Conservation (phyloP, 306 rosid genomes). For the Glycine soja region DNA sequence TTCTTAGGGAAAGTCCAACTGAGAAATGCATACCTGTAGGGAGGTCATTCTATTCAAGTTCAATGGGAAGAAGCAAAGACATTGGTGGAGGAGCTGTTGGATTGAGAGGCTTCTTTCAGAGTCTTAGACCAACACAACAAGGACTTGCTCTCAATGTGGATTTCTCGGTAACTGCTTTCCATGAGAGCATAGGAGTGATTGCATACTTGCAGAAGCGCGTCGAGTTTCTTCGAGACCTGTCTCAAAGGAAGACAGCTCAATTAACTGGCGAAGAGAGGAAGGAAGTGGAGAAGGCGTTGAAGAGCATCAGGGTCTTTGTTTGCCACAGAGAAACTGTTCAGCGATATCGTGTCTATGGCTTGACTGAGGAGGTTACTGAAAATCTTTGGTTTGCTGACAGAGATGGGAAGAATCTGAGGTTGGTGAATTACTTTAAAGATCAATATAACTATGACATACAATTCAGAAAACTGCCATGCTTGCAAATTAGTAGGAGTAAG, state of each 20-base stretch:
- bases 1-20: constrained; percentile 81
- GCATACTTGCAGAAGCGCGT: constrained; percentile 90
- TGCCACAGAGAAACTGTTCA: constrained; percentile 97
- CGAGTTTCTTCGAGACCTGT: constrained; percentile 79
- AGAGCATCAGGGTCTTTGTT: constrained; percentile 90
- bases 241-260: constrained; percentile 72
- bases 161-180: constrained; percentile 94
- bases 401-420: constrained; percentile 83
- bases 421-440: constrained; percentile 86
- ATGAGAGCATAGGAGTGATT: constrained; percentile 93
- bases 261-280: constrained; percentile 71
- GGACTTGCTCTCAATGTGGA: constrained; percentile 94
- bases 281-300: constrained; percentile 89
- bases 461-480: constrained; percentile 83
- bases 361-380: constrained; percentile 92
- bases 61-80: constrained; percentile 87
- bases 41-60: constrained; percentile 80
- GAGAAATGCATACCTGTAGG: constrained; percentile 89
- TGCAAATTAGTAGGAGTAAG: constrained; percentile 92
- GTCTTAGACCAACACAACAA: constrained; percentile 96
- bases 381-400: constrained; percentile 90
- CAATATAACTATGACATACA: constrained; percentile 94
- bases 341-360: constrained; percentile 84
- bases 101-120: constrained; percentile 96
- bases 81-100: constrained; percentile 98